A percentile compares a stretch with the other conserved stretches of the same genome.
These are phyloP conservation scores for Hyaloscypha variabilis DNA, from an alignment of 495 filamentous ascomycete genomes.

Conservation along the genomic window DNA sequence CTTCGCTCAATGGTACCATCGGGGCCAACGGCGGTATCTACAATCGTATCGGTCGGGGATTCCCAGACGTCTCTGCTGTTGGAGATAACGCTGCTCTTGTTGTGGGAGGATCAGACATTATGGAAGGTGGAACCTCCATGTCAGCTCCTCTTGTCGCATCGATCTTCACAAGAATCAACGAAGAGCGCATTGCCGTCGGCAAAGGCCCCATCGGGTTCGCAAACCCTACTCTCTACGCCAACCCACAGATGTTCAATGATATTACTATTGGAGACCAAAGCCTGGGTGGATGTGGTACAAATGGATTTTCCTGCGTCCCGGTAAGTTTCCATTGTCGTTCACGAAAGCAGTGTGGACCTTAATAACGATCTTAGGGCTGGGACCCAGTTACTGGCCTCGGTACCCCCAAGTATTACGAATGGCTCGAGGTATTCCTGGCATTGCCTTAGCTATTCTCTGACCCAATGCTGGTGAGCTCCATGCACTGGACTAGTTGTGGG, in stretches of 20 bases:
- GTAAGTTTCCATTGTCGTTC: too few species aligned
- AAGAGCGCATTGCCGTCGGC: background rate
- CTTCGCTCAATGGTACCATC: slow-evolving; percentile 41
- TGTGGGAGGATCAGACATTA: slow-evolving; percentile 40
- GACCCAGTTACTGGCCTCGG: too few species aligned
- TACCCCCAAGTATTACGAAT: slow-evolving; percentile 38
- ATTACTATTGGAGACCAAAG: background rate
- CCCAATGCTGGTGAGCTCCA: too few species aligned
- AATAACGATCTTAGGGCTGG: too few species aligned
- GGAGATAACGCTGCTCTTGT: slow-evolving; percentile 57
- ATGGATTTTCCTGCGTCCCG: background rate
- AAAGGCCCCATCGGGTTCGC: background rate
- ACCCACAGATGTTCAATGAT: background rate
- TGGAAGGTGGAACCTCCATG: slow-evolving; percentile 55
- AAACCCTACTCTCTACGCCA: background rate
- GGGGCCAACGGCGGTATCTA: slow-evolving; percentile 37
- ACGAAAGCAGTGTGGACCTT: too few species aligned
- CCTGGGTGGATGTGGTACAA: background rate
- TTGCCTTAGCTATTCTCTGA: too few species aligned
- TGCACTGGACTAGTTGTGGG: too few species aligned
- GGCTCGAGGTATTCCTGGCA: slow-evolving; percentile 46
- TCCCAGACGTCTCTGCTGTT: slow-evolving; percentile 45
- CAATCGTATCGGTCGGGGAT: slow-evolving; percentile 43
- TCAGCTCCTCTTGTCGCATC: slow-evolving; percentile 33
- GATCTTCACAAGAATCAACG: background rate